phyloP scores from a whole-genome alignment of 2,329 filamentous ascomycete genomes.

The Calonectria henricotiae region DNA sequence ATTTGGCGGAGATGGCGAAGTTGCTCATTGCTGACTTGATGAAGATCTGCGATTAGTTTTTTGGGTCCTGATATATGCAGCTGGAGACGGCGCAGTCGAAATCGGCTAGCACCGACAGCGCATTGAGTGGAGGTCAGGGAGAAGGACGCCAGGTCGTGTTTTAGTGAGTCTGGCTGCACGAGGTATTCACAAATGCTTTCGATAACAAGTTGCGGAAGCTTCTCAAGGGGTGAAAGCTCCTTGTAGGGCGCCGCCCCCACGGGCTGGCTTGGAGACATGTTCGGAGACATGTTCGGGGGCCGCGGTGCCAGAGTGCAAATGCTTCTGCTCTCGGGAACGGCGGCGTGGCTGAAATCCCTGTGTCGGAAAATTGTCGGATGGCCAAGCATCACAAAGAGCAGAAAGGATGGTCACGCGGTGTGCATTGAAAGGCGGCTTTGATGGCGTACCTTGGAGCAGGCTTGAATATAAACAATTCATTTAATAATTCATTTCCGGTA shows the following conservation, averaged over 20 bases:
- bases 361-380: background rate
- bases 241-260: background rate
- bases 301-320: background rate
- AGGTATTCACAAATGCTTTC: constrained; percentile 3
- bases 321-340: too few species aligned
- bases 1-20: constrained; percentile 14
- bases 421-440: too few species aligned
- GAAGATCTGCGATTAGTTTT: constrained; percentile 3
- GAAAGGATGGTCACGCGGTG: too few species aligned
- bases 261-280: background rate
- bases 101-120: background rate
- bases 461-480: too few species aligned
- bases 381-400: too few species aligned
- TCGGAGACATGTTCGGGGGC: background rate
- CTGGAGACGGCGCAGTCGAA: constrained; percentile 11
- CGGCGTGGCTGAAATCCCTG: too few species aligned
- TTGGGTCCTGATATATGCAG: background rate
- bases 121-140: background rate
- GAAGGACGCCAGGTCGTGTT: background rate
- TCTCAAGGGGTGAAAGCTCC: background rate
- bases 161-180: background rate
- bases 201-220: background rate
- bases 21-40: background rate
- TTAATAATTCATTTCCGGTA: too few species aligned
- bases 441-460: too few species aligned